These are phyloP conservation scores for Elongisporangium senticosum DNA, from an alignment of 352 stramenopile species.

Conservation along the genomic window DNA sequence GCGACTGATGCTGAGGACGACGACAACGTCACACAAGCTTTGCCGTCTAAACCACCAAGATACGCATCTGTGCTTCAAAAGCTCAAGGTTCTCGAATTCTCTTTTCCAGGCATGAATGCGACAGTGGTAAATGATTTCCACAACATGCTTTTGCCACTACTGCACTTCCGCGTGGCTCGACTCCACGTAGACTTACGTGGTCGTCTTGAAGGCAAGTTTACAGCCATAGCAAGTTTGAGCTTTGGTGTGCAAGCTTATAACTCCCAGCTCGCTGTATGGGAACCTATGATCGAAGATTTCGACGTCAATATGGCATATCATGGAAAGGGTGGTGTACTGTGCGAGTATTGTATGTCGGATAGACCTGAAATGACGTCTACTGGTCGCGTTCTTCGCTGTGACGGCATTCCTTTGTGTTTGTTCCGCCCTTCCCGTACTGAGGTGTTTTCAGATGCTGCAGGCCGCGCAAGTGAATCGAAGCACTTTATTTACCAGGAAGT, in stretches of 20 bases:
- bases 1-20: slow-evolving; percentile 7
- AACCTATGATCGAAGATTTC: slow-evolving; percentile 81
- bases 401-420: slow-evolving; percentile 67
- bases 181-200: slow-evolving; percentile 66
- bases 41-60: slow-evolving; percentile 13
- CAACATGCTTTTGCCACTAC: slow-evolving; percentile 78
- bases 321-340: slow-evolving; percentile 59
- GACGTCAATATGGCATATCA: slow-evolving; percentile 73
- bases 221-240: slow-evolving; percentile 50
- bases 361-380: slow-evolving; percentile 53
- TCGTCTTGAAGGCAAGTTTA: slow-evolving; percentile 55
- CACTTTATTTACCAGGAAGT: slow-evolving; percentile 84
- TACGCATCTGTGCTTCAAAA: slow-evolving; percentile 40
- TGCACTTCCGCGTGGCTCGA: slow-evolving; percentile 69
- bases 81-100: slow-evolving; percentile 75
- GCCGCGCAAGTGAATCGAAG: slow-evolving; percentile 69
- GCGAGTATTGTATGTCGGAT: slow-evolving; percentile 76
- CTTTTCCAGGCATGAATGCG: slow-evolving; percentile 65
- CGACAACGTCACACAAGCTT: neutral
- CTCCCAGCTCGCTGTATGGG: slow-evolving; percentile 81
- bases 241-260: slow-evolving; percentile 83
- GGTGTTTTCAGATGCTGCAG: slow-evolving; percentile 57
- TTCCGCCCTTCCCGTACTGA: slow-evolving; percentile 61
- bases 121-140: slow-evolving; percentile 86
- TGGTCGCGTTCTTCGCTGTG: slow-evolving; percentile 46